Evolutionary conservation across 1,284 basidiomycete species (phyloP).

Genomic region (Violaceomyces palustris): DNA sequence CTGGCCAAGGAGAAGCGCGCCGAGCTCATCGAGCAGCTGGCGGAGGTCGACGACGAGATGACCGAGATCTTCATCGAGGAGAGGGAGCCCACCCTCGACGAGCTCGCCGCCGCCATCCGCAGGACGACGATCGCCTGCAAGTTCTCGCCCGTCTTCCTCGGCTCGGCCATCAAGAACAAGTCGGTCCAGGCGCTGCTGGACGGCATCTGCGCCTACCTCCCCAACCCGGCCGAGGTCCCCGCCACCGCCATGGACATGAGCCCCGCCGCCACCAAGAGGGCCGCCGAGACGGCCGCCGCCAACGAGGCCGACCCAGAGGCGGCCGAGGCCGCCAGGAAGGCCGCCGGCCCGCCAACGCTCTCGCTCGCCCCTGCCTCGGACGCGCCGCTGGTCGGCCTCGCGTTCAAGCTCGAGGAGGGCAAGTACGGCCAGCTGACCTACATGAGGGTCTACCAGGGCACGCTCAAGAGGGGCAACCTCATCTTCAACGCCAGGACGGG

Average conservation of each 20-base stretch:
- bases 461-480: conserved; percentile 72
- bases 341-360: conserved; percentile 36
- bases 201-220: conserved; percentile 91
- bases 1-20: conserved; percentile 53
- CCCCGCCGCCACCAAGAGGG: conserved; percentile 55
- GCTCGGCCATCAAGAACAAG: conserved; percentile 96
- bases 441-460: conserved; percentile 97
- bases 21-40: conserved; percentile 89
- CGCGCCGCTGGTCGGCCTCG: conserved; percentile 86
- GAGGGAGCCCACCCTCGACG: conserved; percentile 54
- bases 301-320: conserved; percentile 33
- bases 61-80: conserved; percentile 84
- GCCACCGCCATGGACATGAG: conserved; percentile 80
- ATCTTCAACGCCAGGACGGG: conserved; percentile 93
- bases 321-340: conserved; percentile 28
- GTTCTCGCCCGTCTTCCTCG: conserved; percentile 94
- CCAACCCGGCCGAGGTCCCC: conserved; percentile 76
- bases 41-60: conserved; percentile 91
- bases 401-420: conserved; percentile 98
- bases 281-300: conserved; percentile 32
- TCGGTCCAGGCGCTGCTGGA: conserved; percentile 91
- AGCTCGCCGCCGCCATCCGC: conserved; percentile 78
- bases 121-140: conserved; percentile 81
- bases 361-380: conserved; percentile 52
- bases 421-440: conserved; percentile 96